These are phyloP conservation scores for Hyphopichia wangnamkhiaoensis DNA, from an alignment of 1,139 yeast species.

Conservation along the genomic window DNA sequence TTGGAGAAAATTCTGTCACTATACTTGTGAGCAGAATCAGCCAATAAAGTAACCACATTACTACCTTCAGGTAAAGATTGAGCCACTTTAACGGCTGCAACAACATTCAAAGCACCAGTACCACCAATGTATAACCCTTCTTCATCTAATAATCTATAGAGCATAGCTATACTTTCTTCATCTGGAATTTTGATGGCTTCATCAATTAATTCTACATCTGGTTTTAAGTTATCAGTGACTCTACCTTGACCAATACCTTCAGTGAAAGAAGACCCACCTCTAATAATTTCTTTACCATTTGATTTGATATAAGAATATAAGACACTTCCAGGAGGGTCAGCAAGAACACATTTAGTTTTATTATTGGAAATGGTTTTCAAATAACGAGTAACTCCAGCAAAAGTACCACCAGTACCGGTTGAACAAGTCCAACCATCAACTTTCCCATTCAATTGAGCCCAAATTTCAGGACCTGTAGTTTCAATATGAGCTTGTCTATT, in stretches of 20 bases:
- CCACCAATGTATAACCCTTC: conserved; percentile 94
- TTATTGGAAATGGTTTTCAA: conserved; percentile 66
- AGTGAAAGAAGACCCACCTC: conserved; percentile 83
- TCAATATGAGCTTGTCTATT: conserved; percentile 89
- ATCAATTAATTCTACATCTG: conserved; percentile 68
- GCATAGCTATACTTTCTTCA: conserved; percentile 74
- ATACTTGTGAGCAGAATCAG: conserved; percentile 89
- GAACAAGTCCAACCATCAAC: conserved; percentile 86
- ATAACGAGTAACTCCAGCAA: conserved; percentile 80
- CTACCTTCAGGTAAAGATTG: conserved; percentile 74
- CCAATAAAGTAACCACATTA: conserved; percentile 80
- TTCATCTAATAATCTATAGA: conserved; percentile 77
- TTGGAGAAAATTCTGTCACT: conserved; percentile 77
- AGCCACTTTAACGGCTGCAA: conserved; percentile 76
- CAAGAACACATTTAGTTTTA: conserved; percentile 61
- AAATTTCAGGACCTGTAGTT: conserved; percentile 89
- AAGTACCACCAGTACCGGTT: conserved; percentile 90
- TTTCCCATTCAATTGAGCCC: conserved; percentile 82
- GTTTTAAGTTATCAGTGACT: conserved; percentile 77
- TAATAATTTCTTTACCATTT: conserved; percentile 58
- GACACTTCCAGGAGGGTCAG: conserved; percentile 94
- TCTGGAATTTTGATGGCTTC: conserved; percentile 79
- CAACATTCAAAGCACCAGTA: conserved; percentile 80
- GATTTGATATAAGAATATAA: conserved; percentile 74
- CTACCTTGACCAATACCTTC: conserved; percentile 97